Evolutionary conservation across 192 early-diverging fungal species (phyloP).

Genomic region (Coemansia sp.): DNA sequence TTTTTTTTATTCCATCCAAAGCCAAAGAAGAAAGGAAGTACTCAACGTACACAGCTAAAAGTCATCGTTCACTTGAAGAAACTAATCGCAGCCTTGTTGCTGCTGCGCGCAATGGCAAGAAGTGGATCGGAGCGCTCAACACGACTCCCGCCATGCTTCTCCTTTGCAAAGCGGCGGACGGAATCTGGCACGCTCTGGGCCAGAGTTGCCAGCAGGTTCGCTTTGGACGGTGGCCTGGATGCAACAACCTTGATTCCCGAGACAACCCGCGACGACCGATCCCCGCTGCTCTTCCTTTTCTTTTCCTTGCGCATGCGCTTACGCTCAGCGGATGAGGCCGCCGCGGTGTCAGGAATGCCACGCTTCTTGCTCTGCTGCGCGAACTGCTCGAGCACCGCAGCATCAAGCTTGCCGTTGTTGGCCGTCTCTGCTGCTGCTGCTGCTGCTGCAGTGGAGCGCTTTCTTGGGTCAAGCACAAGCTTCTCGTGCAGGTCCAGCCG

Average conservation of each 20-base stretch:
- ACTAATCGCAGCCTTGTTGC: constrained; percentile 34
- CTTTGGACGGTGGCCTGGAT: constrained; percentile 18
- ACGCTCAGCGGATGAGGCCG: background rate
- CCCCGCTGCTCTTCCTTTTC: constrained; percentile 15
- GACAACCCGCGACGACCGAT: constrained; percentile 31
- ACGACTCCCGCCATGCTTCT: constrained; percentile 34
- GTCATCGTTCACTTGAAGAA: constrained; percentile 23
- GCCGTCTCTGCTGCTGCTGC: background rate
- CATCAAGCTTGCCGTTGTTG: constrained; percentile 27
- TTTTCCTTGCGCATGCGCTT: constrained; percentile 13
- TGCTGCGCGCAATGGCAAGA: constrained; percentile 37
- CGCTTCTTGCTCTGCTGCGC: constrained; percentile 22
- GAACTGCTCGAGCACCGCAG: constrained; percentile 42
- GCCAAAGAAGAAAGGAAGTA: background rate
- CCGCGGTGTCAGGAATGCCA: background rate
- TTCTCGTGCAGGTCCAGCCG: constrained; percentile 21
- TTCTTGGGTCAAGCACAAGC: background rate
- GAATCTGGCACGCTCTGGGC: constrained; percentile 29
- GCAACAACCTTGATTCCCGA: constrained; percentile 53
- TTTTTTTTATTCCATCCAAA: background rate
- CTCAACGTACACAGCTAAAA: background rate
- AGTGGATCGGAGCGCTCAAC: constrained; percentile 41
- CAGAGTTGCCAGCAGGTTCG: constrained; percentile 31
- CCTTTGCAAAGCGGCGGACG: constrained; percentile 21
- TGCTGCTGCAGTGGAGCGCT: background rate